Percentiles rank a stretch among this genome's conserved stretches.
These are phyloP conservation scores for Phytophthora cajani DNA, from an alignment of 352 stramenopile species.

Conservation along the genomic window DNA sequence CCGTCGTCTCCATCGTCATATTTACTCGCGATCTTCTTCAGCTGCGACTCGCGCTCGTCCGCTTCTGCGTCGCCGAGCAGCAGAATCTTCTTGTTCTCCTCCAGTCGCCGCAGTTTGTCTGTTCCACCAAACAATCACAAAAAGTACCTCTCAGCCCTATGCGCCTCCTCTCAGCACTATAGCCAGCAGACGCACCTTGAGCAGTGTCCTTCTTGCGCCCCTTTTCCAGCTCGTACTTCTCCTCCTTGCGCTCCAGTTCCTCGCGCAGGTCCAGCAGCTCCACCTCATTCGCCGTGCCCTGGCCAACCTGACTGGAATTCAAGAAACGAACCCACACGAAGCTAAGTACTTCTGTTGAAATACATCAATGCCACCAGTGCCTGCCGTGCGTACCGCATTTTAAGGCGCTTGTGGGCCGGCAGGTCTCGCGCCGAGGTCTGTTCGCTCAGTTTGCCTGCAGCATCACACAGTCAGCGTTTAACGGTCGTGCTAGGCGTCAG, in stretches of 20 bases:
- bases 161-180: neutral
- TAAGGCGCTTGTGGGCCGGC: slow-evolving; percentile 83
- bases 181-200: slow-evolving; percentile 45
- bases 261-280: slow-evolving; percentile 74
- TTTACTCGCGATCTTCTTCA: slow-evolving; percentile 90
- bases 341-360: too few relatives aligned
- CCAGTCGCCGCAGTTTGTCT: slow-evolving; percentile 75
- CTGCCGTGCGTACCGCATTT: slow-evolving; percentile 61
- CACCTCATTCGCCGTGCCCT: slow-evolving; percentile 82
- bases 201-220: slow-evolving; percentile 80
- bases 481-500: slow-evolving; percentile 3
- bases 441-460: slow-evolving; percentile 74
- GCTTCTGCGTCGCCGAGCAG: slow-evolving; percentile 76
- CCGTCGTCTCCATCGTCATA: slow-evolving; percentile 93
- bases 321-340: neutral
- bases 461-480: neutral
- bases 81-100: slow-evolving; percentile 86
- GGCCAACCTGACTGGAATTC: slow-evolving; percentile 70
- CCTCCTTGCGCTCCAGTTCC: slow-evolving; percentile 79
- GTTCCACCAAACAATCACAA: slow-evolving; percentile 4
- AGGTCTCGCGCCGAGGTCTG: slow-evolving; percentile 86
- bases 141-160: neutral
- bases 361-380: neutral
- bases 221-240: slow-evolving; percentile 80
- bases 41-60: slow-evolving; percentile 78